These are phyloP conservation scores for Bjerkandera adusta DNA, from an alignment of 1,284 basidiomycete genomes.

Conservation along the genomic window DNA sequence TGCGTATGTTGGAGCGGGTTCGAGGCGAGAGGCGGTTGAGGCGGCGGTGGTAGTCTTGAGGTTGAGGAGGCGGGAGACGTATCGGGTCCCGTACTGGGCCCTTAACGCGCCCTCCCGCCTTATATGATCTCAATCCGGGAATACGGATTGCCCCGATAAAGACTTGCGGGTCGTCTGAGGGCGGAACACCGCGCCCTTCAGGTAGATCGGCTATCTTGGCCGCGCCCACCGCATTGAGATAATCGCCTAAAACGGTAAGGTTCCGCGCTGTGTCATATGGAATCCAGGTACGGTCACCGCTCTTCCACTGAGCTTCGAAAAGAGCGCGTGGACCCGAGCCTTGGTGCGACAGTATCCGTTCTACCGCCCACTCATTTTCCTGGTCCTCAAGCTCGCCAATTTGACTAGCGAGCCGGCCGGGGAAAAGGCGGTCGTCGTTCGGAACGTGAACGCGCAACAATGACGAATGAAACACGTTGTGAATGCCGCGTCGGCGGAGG, in stretches of 20 bases:
- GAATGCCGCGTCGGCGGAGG: constrained; percentile 27
- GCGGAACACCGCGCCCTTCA: constrained; percentile 5
- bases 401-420: constrained; percentile 19
- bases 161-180: constrained; percentile 13
- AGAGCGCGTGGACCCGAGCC: constrained; percentile 21
- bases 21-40: too few species aligned
- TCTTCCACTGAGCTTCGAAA: constrained; percentile 32
- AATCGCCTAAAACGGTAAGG: constrained; percentile 14
- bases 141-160: constrained; percentile 4
- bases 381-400: constrained; percentile 9
- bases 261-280: constrained; percentile 19
- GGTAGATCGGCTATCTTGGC: constrained; percentile 6
- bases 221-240: constrained; percentile 16
- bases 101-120: too few species aligned
- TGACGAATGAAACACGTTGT: constrained; percentile 32
- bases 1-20: too few species aligned
- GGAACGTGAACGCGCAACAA: constrained; percentile 28
- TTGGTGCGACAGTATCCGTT: constrained; percentile 22
- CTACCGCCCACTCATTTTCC: constrained; percentile 21
- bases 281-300: constrained; percentile 35
- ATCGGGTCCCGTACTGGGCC: too few species aligned
- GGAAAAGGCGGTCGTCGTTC: constrained; percentile 27
- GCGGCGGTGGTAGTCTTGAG: too few species aligned
- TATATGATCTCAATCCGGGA: background rate
- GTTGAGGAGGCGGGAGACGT: too few species aligned